Base-by-base conservation (phyloP, 2,329 filamentous ascomycete genomes). In the Penicillium sclerotigenum region DNA sequence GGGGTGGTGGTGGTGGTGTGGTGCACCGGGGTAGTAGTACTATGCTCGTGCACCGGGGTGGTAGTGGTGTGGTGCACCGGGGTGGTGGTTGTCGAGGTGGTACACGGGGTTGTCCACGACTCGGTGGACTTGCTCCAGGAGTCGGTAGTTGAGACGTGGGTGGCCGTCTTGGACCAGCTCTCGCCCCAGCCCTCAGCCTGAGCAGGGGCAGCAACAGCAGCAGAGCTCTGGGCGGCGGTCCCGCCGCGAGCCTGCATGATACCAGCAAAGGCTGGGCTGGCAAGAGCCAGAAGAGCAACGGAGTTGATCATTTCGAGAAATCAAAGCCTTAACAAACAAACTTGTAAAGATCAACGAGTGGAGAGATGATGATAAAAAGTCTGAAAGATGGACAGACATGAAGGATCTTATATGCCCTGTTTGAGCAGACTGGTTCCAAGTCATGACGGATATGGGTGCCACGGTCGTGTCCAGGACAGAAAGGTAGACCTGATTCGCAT, bases 271-370 rank as follows among this genome's bases (percentile, higher is more conserved):
- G 68, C 71, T 38, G 71, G 71, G 63, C 66, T 66, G 55, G 70
- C 67, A 58, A 74, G 63, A 50, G 69, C 71, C 64, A 74, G 58
- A 53, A 74, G 58, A 57, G 71, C 67, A 62, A 73, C 50, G 61
- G 67, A 65, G 59, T 71, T 71, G 59, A 74, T 67, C 72, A 74
- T 74, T 58, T 68, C 62, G 69, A 62, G 57, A 56, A 48, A 61
- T 60, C 51, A 45, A 63, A 56, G 53, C 54, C 41, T 56, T 60
- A 51, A 51, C 54, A 40, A 52, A 52, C 26, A 49, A 52, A 46
- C 58, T 59, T 58, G 54, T 45, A 62, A 63, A 57, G 56, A 52
- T 59, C n/a, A 66, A 62, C 59, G 65, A 60, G 52, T 58, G 64
- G 64, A 62, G 53, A 37, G 47, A 54, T 54, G 60, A 47, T 52